Percentiles rank a stretch among this genome's conserved stretches.
Conservation (phyloP, 305 asterid genomes). For the Salvia sclarea region DNA sequence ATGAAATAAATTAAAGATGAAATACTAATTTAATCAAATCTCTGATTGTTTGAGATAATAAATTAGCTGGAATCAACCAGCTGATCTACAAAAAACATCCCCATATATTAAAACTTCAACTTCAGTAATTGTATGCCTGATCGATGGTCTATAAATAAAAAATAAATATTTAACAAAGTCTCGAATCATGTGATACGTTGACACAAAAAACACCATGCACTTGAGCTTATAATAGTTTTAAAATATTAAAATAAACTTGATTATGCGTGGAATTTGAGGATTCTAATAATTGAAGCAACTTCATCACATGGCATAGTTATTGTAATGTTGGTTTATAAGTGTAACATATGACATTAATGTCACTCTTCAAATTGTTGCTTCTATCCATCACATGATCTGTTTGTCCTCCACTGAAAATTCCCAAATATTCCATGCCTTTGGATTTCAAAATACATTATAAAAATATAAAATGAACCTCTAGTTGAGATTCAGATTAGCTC, state of each 20-base stretch:
- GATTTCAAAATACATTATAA: neutral
- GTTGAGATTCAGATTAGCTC: neutral
- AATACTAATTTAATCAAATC: too few species aligned
- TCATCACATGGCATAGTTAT: slow-evolving; percentile 41
- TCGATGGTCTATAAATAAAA: neutral
- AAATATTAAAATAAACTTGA: neutral
- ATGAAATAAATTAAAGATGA: too few species aligned
- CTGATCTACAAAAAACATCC: neutral
- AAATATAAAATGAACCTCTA: neutral
- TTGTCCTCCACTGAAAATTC: slow-evolving; percentile 30
- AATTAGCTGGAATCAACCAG: neutral
- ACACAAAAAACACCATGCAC: slow-evolving; percentile 13
- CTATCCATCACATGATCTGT: slow-evolving; percentile 33
- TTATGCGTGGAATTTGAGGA: slow-evolving; percentile 15
- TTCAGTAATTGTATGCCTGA: neutral
- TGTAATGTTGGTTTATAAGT: slow-evolving; percentile 26
- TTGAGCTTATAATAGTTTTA: neutral
- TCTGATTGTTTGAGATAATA: neutral
- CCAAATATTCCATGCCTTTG: slow-evolving; percentile 19
- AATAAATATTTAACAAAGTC: neutral
- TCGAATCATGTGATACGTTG: slow-evolving; percentile 33
- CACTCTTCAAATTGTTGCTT: slow-evolving; percentile 21
- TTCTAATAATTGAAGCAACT: slow-evolving; percentile 37
- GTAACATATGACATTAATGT: slow-evolving; percentile 22
- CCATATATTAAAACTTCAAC: neutral